Percentiles rank a stretch among this genome's conserved stretches.
phyloP scores from a whole-genome alignment of 176 grass and related monocot genomes.

The Elymus sibiricus region DNA sequence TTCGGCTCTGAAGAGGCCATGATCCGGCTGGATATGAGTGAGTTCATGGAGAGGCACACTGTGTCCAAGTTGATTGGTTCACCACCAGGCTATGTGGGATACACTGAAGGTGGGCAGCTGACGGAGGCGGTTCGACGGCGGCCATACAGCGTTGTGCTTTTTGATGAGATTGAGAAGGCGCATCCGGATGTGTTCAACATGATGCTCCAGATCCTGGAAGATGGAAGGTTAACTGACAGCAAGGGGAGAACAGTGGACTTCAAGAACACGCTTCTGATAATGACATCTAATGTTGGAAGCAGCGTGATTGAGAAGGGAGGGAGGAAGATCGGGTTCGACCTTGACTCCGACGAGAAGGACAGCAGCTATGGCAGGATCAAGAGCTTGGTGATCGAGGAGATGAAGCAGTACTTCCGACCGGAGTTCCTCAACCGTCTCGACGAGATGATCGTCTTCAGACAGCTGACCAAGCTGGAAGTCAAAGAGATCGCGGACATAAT shows the following conservation, averaged over 20 bases:
- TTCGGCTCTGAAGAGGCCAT: constrained; percentile 90
- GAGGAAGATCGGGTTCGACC: constrained; percentile 77
- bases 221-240: constrained; percentile 85
- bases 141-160: constrained; percentile 84
- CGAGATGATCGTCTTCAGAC: constrained; percentile 95
- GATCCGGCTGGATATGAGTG: constrained; percentile 96
- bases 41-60: constrained; percentile 93
- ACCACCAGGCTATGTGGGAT: constrained; percentile 91
- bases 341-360: constrained; percentile 72
- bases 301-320: constrained; percentile 93
- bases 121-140: constrained; percentile 85
- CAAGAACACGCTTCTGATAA: constrained; percentile 91
- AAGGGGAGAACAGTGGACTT: constrained; percentile 93
- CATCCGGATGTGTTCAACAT: constrained; percentile 97
- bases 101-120: constrained; percentile 91
- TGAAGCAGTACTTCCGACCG: constrained; percentile 91
- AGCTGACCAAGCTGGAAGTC: constrained; percentile 77
- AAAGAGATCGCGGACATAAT: constrained; percentile 90
- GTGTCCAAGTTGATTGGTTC: constrained; percentile 91
- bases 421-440: constrained; percentile 86
- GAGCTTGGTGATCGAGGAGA: constrained; percentile 73
- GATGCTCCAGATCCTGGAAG: constrained; percentile 97
- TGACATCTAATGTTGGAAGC: constrained; percentile 94
- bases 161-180: constrained; percentile 88
- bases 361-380: constrained; percentile 92